Conservation (phyloP, 495 filamentous ascomycete species). For the Mytilinidion resinicola region DNA sequence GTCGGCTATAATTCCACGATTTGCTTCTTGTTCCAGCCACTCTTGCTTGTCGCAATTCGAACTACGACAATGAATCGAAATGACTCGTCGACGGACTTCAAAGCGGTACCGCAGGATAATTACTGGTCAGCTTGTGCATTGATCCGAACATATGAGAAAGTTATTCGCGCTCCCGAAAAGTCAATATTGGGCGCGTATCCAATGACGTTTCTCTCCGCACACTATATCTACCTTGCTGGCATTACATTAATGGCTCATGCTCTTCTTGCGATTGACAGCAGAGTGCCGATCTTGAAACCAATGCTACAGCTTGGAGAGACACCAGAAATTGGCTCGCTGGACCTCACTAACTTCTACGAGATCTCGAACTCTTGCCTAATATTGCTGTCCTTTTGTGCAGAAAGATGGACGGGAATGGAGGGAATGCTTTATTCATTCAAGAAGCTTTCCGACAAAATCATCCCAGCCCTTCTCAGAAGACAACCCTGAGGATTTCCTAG, state of each 20-base stretch:
- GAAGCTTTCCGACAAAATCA: too few relatives aligned
- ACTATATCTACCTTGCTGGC: conserved; percentile 13
- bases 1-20: conserved; percentile 11
- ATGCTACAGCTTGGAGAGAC: conserved; percentile 1
- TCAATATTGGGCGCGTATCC: conserved; percentile 6
- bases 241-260: conserved; percentile 13
- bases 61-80: not conserved
- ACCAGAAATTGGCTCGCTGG: not conserved
- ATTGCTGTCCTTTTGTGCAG: conserved; percentile 6
- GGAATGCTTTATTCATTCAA: not conserved
- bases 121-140: conserved; percentile 8
- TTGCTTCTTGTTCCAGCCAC: conserved; percentile 11
- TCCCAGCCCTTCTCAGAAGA: too few relatives aligned
- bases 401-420: conserved; percentile 9
- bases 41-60: conserved; percentile 2
- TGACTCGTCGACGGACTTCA: not conserved
- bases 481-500: too few relatives aligned
- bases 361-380: conserved; percentile 3
- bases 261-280: conserved; percentile 5
- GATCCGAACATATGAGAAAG: conserved; percentile 6
- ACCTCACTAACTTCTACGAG: not conserved
- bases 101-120: conserved; percentile 9
- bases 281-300: not conserved
- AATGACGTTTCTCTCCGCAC: conserved; percentile 11
- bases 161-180: conserved; percentile 1